Percentiles rank a stretch among this genome's conserved stretches.
Evolutionary conservation across 805 yeast genomes (phyloP).

Genomic region (Wickerhamomyces rabaulensis): DNA sequence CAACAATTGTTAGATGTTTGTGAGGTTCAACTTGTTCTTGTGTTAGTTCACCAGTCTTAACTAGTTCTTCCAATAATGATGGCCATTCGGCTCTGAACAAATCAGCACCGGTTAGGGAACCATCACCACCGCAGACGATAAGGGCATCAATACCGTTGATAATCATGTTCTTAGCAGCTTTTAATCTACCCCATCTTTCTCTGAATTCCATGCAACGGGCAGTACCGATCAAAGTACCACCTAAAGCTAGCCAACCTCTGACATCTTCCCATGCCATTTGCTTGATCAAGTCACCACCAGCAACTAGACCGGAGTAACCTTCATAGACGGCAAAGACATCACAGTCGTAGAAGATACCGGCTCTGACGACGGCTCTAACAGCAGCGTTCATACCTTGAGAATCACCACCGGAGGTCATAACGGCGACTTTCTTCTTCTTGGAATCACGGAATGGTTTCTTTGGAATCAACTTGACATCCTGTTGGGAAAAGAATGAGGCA

Average conservation of each 20-base stretch:
- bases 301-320: slow-evolving; percentile 90
- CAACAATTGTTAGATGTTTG: slow-evolving; percentile 78
- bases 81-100: slow-evolving; percentile 95
- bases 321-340: slow-evolving; percentile 89
- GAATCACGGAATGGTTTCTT: not conserved
- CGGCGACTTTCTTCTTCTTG: slow-evolving; percentile 59
- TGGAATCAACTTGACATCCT: slow-evolving; percentile 2
- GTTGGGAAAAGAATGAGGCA: slow-evolving; percentile 14
- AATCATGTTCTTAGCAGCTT: slow-evolving; percentile 81
- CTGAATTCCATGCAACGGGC: slow-evolving; percentile 86
- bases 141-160: slow-evolving; percentile 88
- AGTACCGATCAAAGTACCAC: slow-evolving; percentile 96
- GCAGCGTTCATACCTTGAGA: slow-evolving; percentile 98
- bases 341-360: slow-evolving; percentile 84
- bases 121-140: slow-evolving; percentile 98
- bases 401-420: slow-evolving; percentile 98
- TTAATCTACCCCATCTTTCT: slow-evolving; percentile 78
- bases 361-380: slow-evolving; percentile 91
- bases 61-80: slow-evolving; percentile 68
- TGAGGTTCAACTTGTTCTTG: slow-evolving; percentile 54
- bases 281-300: slow-evolving; percentile 75
- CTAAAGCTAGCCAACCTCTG: slow-evolving; percentile 85
- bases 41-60: slow-evolving; percentile 49
- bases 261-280: slow-evolving; percentile 92
- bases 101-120: slow-evolving; percentile 97